Evolutionary conservation across 768 basidiomycete genomes (phyloP).

Genomic region (Fomitopsis serialis): DNA sequence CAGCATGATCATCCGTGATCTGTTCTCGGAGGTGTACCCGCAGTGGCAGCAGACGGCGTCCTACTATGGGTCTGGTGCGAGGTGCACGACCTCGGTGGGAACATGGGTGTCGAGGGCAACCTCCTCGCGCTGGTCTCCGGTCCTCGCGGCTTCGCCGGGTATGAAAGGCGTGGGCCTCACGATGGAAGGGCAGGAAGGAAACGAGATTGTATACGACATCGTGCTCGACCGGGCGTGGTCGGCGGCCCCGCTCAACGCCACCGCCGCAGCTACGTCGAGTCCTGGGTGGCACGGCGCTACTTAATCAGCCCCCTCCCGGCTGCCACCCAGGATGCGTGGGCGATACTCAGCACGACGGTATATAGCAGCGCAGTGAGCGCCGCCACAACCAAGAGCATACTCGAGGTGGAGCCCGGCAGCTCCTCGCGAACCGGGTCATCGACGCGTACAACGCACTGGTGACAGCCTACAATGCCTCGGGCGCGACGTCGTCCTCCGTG

Average conservation of each 20-base stretch:
- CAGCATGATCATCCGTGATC: slow-evolving; percentile 36
- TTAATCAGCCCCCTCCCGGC: slow-evolving; percentile 20
- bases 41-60: slow-evolving; percentile 36
- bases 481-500: slow-evolving; percentile 16
- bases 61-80: slow-evolving; percentile 40
- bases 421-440: slow-evolving; percentile 33
- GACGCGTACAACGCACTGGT: slow-evolving; percentile 27
- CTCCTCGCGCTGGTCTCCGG: slow-evolving; percentile 28
- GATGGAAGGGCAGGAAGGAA: slow-evolving; percentile 35
- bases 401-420: slow-evolving; percentile 36
- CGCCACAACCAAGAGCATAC: slow-evolving; percentile 31
- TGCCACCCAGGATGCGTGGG: slow-evolving; percentile 28
- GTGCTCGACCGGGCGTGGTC: slow-evolving; percentile 38
- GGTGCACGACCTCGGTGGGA: slow-evolving; percentile 34
- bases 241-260: slow-evolving; percentile 24
- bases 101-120: slow-evolving; percentile 32
- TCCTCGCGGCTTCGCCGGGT: slow-evolving; percentile 24
- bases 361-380: slow-evolving; percentile 28
- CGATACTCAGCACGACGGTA: slow-evolving; percentile 29
- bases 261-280: slow-evolving; percentile 25
- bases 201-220: slow-evolving; percentile 36
- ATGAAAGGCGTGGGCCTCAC: slow-evolving; percentile 35
- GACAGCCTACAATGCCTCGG: slow-evolving; percentile 20
- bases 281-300: slow-evolving; percentile 33
- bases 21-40: slow-evolving; percentile 33